phyloP scores from a whole-genome alignment of 2,329 filamentous ascomycete genomes.

The Pestalotiopsis fici region DNA sequence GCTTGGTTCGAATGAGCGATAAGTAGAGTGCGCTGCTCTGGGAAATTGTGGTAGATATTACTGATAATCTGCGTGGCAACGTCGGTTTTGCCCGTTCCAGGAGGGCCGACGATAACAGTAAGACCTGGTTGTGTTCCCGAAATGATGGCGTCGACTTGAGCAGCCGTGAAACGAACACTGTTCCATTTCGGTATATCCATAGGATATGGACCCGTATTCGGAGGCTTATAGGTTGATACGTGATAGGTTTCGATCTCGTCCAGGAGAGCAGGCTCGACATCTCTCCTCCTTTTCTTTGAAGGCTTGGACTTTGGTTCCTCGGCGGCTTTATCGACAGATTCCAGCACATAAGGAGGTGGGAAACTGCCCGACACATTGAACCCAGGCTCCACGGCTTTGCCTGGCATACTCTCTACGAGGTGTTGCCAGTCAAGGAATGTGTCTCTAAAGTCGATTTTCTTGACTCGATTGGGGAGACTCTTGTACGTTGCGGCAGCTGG shows the following conservation, averaged over 20 bases:
- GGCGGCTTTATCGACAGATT: conserved; percentile 59
- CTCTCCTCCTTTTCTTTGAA: conserved; percentile 86
- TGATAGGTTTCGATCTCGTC: conserved; percentile 68
- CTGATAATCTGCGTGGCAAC: conserved; percentile 98
- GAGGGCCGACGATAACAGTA: conserved; percentile 91
- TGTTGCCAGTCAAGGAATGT: conserved; percentile 97
- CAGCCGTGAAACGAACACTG: conserved; percentile 82
- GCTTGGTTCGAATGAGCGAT: conserved; percentile 98
- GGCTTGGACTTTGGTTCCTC: conserved; percentile 56
- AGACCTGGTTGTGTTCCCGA: conserved; percentile 94
- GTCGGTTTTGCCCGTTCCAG: conserved; percentile 98
- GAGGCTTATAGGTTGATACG: conserved; percentile 87
- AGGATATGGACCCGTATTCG: conserved; percentile 87
- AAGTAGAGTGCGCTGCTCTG: conserved; percentile 84
- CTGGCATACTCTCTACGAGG: conserved; percentile 85
- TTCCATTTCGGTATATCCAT: conserved; percentile 83
- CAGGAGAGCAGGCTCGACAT: conserved; percentile 67
- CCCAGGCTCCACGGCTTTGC: conserved; percentile 79
- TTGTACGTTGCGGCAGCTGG: conserved; percentile 86
- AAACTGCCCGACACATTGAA: conserved; percentile 73
- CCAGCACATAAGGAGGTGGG: conserved; percentile 83
- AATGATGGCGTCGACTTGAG: conserved; percentile 88
- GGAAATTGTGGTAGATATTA: conserved; percentile 98
- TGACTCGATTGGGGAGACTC: conserved; percentile 74
- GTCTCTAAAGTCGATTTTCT: conserved; percentile 85